Evolutionary conservation across 768 basidiomycete genomes (phyloP), one percentile per base, ranked within the genome.

Genomic region (Russula sp.): DNA sequence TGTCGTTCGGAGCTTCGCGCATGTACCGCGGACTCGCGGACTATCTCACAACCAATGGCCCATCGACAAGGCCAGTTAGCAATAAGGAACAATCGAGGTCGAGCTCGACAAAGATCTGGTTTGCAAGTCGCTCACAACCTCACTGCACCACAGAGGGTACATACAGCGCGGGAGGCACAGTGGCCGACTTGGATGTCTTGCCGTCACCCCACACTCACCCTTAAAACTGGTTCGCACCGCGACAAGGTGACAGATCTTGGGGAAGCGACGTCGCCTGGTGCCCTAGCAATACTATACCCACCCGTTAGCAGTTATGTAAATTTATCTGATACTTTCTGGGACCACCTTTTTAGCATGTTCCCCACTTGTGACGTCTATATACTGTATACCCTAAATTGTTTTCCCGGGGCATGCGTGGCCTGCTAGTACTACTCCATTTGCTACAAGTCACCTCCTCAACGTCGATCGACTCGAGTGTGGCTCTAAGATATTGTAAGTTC

Each of bases 1-100:
- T 52, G 62, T 14, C 60, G 4, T 37, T 61, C 27, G 45, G 53
- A 4, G 60, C 60, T 8, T n/a, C 53, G 20, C 45, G 54, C 11
- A 31, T 55, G 27, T 48, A 61, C 47, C 35, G 39, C 2, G 60
- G 45, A 40, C 53, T 61, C 0, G 32, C 32, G 2, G 32, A 60
- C 27, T 45, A 52, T 45, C 31, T 22, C 51, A 3, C 40, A 16
- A 2, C 4, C 40, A 14, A 54, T 22, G 22, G 22, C 10, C 22
- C 11, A 48, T 3, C 22, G 47, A 48, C 47, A 22, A 48, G 11
- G 22, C 4, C 4, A 48, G 20, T 20, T 48, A 10, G 20, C 47
- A 48, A 27, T 6, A 48, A 48, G 22, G 47, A 48, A 13, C 47
- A 10, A 4, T 27, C 47, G 10, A 22, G 22, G 11, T 13, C 47